Conservation (phyloP, 345 rosid genomes). For the Toxicodendron radicans region DNA sequence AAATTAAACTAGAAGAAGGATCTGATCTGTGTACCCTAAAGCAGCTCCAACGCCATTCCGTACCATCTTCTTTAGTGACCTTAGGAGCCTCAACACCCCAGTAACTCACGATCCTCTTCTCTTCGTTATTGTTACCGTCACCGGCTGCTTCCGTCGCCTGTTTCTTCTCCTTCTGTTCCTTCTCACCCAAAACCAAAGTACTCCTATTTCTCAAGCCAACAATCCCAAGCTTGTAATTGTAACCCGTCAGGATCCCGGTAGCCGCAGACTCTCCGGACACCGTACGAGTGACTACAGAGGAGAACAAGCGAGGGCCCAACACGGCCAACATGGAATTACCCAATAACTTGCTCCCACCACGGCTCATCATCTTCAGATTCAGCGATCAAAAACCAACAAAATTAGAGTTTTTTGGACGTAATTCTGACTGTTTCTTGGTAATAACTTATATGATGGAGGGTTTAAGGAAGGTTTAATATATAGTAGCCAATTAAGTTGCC, state of each 20-base stretch:
- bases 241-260: not conserved
- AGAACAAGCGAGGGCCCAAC: slow-evolving; percentile 20
- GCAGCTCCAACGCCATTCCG: slow-evolving; percentile 64
- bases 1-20: too few relatives aligned
- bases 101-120: slow-evolving; percentile 41
- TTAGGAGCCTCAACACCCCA: slow-evolving; percentile 56
- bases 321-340: slow-evolving; percentile 16
- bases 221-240: not conserved
- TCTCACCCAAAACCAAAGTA: slow-evolving; percentile 25
- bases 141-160: not conserved
- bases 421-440: not conserved
- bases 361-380: slow-evolving; percentile 10
- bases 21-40: slow-evolving; percentile 40
- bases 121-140: slow-evolving; percentile 15
- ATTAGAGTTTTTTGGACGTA: not conserved
- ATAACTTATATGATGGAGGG: not conserved
- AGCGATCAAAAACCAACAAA: not conserved
- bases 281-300: slow-evolving; percentile 18
- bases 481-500: not conserved
- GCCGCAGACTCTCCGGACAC: not conserved
- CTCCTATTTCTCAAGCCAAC: slow-evolving; percentile 16
- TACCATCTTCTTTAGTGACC: slow-evolving; percentile 51
- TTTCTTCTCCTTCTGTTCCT: slow-evolving; percentile 18
- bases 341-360: slow-evolving; percentile 4
- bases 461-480: not conserved